Conservation (phyloP, 2,329 filamentous ascomycete species). For the Fusarium napiforme region DNA sequence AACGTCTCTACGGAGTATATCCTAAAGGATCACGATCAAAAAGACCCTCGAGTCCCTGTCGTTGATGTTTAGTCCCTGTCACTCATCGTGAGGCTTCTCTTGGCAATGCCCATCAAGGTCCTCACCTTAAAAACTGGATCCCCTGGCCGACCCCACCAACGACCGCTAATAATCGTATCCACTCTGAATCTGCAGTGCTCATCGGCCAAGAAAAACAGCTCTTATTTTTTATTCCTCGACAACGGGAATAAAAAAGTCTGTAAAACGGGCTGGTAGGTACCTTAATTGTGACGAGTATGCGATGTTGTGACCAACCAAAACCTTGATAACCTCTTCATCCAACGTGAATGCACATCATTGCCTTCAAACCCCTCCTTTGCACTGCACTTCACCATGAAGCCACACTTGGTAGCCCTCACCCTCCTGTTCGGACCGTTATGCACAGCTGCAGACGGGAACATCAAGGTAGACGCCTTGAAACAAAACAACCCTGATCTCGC, state of each 20-base stretch:
- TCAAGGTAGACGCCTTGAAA: constrained; percentile 13
- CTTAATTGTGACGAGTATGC: neutral
- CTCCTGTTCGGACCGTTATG: constrained; percentile 5
- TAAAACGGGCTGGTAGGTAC: neutral
- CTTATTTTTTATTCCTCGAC: neutral
- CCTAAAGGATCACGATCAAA: neutral
- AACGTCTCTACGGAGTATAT: neutral
- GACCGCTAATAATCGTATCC: neutral
- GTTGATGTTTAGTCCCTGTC: neutral
- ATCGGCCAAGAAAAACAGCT: constrained; percentile 7
- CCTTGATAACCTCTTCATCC: constrained; percentile 2
- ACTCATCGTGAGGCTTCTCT: constrained; percentile 25
- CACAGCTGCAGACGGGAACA: constrained; percentile 17
- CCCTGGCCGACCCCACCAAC: constrained; percentile 3
- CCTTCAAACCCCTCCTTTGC: neutral
- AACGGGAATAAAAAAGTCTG: neutral
- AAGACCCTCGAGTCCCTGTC: neutral
- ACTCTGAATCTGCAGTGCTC: neutral
- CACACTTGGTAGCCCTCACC: constrained; percentile 5
- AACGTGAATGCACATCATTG: neutral
- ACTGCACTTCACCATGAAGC: constrained; percentile 5
- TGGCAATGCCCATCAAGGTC: constrained; percentile 42
- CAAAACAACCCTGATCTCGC: constrained; percentile 18
- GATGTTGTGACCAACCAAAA: neutral
- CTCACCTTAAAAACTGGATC: constrained; percentile 38